Evolutionary conservation across 192 early-diverging fungal genomes (phyloP), one percentile per base, ranked within the genome.

Genomic region (Coemansia sp.): DNA sequence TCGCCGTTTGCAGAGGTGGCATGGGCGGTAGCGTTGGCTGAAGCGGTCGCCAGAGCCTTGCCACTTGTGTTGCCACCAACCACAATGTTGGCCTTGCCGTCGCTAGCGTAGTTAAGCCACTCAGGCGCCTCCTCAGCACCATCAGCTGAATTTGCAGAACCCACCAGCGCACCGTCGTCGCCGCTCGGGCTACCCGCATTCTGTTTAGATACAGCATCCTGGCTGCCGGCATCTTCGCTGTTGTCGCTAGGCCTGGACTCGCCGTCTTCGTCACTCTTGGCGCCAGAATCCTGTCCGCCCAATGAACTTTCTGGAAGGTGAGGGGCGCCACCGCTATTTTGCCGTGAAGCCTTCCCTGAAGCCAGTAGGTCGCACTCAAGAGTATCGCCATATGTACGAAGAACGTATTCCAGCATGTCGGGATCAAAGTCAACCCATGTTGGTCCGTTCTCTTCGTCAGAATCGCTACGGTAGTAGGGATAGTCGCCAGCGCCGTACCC

Each of bases 381-480:
- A 12, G 70, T 53, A 20, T 63, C 61, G 51, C 75, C 68, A 48
- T 85, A 85, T 38, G 75, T 69, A 17, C 65, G 74, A 42, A 85
- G 69, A 57, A 85, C 75, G 68, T 85, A 82, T 43, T 73, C 75
- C 12, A 85, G 71, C 76, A 82, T 81, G 55, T 77, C 76, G 1
- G 79, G 74, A 68, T 82, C 72, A 74, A 85, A 85, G 72, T 85
- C 84, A 11, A 85, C 84, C 81, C 81, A 84, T 5, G 77, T 72
- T 25, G 63, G 74, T 64, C 78, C 81, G 32, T 38, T 38, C 45
- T 62, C 58, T 2, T 62, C 76, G 53, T 63, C 63, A 10, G 43
- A 60, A 17, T 66, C 68, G 43, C 20, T 49, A 32, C 54, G 65
- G 49, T 68, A 70, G 70, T 76, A 75, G 42, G 66, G 58, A 62